Base-by-base conservation (phyloP, 371 early-diverging fungal species). In the Lichtheimia hyalospora region DNA sequence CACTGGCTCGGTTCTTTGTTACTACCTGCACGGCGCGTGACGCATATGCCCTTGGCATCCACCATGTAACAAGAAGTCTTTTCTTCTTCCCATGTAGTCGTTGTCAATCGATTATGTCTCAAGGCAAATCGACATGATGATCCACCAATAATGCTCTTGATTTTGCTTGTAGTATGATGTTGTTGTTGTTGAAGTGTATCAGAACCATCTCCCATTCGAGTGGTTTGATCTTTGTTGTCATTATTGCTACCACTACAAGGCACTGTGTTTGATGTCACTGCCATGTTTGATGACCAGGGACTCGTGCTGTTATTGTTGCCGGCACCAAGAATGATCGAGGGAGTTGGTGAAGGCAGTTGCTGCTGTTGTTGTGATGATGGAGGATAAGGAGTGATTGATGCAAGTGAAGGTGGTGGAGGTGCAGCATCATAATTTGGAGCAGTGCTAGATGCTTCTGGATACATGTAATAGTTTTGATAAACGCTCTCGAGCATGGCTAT, bases 11-110 rank as follows among this genome's bases (percentile, higher is more conserved):
- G 46, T 46, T 46, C 16, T 46, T 21, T 10, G 34, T 34, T 18
- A 46, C 46, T 46, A 46, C 46, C 46, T 46, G 18, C 46, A 18
- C 46, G n/a, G 58, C 92, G 73, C 16, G 91, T 89, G 15, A 92
- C 91, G 63, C 89, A 90, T 3, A 91, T 86, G 2, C 89, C 88
- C 61, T 83, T 80, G 48, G 85, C 84, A 67, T 91, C 92, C 46
- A 92, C 89, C 57, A 90, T 91, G 62, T 84, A 92, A 55, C 90
- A 90, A 44, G 87, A 68, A 5, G 91, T 91, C 21, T 78, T 81
- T 68, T 92, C 90, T 70, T 91, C 91, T 60, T 90, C 92, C 92
- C 92, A 92, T 39, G 89, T 71, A 5, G 89, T 89, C 2, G 90
- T 87, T 1, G 90, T 88, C 46, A 92, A 77, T 57, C 73, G 73